Evolutionary conservation across 148 eudicot genomes (phyloP).

Genomic region (Fagopyrum esculentum): DNA sequence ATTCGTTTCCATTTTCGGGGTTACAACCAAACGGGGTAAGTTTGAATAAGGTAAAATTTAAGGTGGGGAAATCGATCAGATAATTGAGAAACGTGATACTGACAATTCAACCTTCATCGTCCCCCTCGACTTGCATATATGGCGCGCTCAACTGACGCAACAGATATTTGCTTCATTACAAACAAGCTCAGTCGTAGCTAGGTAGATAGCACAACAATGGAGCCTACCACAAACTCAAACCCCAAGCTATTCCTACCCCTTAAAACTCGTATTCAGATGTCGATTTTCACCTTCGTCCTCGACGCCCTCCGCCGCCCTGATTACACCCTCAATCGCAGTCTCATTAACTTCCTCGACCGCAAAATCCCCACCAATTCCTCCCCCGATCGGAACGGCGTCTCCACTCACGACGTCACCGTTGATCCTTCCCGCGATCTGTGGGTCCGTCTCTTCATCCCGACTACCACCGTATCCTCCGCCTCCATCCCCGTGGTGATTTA

Average conservation of each 20-base stretch:
- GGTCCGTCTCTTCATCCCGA: constrained; percentile 16
- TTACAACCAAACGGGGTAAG: too few relatives aligned
- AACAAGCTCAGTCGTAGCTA: too few relatives aligned
- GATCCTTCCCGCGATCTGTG: constrained; percentile 17
- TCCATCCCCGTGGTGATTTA: constrained; percentile 12
- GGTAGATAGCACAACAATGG: neutral
- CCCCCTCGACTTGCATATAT: too few relatives aligned
- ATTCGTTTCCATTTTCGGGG: too few relatives aligned
- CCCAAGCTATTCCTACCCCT: constrained; percentile 6
- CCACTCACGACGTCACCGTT: constrained; percentile 15
- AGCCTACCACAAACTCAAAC: neutral
- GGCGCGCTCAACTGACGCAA: too few relatives aligned
- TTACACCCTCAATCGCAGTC: constrained; percentile 10
- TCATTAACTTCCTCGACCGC: constrained; percentile 9
- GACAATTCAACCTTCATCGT: too few relatives aligned
- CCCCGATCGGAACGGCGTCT: constrained; percentile 15
- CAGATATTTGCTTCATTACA: too few relatives aligned
- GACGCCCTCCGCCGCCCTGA: constrained; percentile 3
- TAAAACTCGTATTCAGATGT: constrained; percentile 3
- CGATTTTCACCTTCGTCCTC: constrained; percentile 2
- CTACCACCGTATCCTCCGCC: neutral
- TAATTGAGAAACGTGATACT: too few relatives aligned
- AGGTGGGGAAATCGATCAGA: too few relatives aligned
- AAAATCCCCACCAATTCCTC: constrained; percentile 12
- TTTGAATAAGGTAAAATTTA: too few relatives aligned